These are phyloP conservation scores for Trypanosoma mega DNA, from an alignment of 208 protist species.

Conservation along the genomic window DNA sequence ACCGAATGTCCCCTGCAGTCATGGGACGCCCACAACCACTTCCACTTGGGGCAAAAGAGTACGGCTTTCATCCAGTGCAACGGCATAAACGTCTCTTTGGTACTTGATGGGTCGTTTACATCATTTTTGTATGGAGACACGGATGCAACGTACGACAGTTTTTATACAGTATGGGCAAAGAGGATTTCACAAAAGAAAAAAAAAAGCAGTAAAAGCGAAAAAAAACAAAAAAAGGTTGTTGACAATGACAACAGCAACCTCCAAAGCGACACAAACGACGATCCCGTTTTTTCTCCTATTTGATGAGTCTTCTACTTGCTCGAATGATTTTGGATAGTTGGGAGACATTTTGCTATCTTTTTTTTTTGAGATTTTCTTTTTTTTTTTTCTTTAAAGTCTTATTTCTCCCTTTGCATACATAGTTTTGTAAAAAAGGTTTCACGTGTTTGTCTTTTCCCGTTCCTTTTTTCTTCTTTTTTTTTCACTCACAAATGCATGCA, in stretches of 20 bases:
- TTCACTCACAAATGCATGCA: no score
- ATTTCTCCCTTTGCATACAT: no score
- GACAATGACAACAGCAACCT: no score
- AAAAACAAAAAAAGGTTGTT: no score
- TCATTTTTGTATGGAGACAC: background rate
- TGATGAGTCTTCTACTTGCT: no score
- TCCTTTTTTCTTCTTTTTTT: constrained; percentile 5
- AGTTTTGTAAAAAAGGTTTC: background rate
- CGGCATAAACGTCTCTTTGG: constrained; percentile 21
- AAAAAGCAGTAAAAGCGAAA: background rate
- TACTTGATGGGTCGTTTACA: background rate
- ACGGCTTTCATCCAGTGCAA: constrained; percentile 23
- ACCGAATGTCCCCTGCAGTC: background rate
- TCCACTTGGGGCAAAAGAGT: background rate
- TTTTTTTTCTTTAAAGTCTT: background rate
- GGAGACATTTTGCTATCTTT: no score
- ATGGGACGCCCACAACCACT: background rate
- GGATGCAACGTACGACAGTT: no score
- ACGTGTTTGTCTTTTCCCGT: background rate
- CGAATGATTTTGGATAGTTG: no score
- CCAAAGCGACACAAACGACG: no score
- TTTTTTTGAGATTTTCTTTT: background rate
- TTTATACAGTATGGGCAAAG: no score
- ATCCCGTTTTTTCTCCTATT: no score
- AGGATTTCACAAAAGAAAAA: background rate